A percentile compares a stretch with the other conserved stretches of the same genome.
Evolutionary conservation across 257 asterid species (phyloP).

Genomic region (Forsythia suspensa): DNA sequence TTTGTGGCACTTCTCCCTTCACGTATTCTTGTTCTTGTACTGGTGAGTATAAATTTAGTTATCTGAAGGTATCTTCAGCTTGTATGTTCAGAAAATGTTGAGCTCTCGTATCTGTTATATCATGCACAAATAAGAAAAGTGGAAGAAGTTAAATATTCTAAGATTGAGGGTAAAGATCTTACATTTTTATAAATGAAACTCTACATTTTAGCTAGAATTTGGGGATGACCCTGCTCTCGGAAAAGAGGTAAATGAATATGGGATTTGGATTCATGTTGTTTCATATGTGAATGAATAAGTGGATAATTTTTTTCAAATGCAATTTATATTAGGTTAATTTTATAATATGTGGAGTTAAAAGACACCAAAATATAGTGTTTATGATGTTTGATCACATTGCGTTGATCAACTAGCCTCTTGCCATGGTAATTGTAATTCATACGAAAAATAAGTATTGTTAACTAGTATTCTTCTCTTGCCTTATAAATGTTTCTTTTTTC

Average conservation of each 20-base stretch:
- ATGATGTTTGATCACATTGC: neutral
- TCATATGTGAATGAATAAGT: neutral
- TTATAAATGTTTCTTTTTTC: too few species aligned
- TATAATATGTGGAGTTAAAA: neutral
- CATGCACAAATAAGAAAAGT: neutral
- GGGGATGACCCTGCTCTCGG: neutral
- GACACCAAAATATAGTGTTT: neutral
- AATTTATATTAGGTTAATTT: neutral
- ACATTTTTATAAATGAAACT: neutral
- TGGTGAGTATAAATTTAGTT: neutral
- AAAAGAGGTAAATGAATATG: neutral
- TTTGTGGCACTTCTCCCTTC: conserved; percentile 7
- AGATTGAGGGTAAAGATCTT: neutral
- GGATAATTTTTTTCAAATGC: neutral
- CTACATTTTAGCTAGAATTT: neutral
- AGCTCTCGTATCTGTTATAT: neutral
- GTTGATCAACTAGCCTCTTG: neutral
- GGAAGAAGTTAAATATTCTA: neutral
- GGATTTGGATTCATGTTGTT: neutral
- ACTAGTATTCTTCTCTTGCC: neutral
- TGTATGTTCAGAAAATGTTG: neutral
- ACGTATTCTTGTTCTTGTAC: neutral
- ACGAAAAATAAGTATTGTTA: neutral
- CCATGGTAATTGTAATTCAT: neutral
- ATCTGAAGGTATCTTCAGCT: neutral